These are phyloP conservation scores for Hsuehochloa calcarea DNA, from an alignment of 176 grass and related monocot genomes.

Conservation along the genomic window DNA sequence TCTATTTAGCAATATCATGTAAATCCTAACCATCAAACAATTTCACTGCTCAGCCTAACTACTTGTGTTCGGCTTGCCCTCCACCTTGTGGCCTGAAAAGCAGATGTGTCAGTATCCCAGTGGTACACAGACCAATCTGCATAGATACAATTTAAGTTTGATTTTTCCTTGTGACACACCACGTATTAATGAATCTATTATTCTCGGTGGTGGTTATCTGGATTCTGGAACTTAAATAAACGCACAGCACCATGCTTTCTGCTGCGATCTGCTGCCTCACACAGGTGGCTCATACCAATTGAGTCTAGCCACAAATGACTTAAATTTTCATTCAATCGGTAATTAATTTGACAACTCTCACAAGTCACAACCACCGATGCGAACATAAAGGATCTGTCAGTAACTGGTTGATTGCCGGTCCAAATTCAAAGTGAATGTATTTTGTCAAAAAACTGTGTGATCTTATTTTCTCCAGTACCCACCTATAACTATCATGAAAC, in stretches of 20 bases:
- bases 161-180: neutral
- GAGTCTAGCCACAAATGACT: neutral
- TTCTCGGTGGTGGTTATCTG: neutral
- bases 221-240: neutral
- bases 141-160: neutral
- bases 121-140: neutral
- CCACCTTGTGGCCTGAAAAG: neutral
- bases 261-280: neutral
- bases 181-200: neutral
- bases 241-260: neutral
- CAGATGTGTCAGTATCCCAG: neutral
- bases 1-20: neutral
- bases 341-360: neutral
- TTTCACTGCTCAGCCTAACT: neutral
- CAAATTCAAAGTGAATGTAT: neutral
- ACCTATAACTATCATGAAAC: neutral
- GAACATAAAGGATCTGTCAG: neutral
- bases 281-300: neutral
- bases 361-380: neutral
- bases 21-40: neutral
- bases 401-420: neutral
- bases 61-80: neutral
- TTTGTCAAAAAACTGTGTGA: neutral
- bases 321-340: neutral
- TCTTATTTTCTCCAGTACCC: neutral